Conservation (phyloP, 2,329 filamentous ascomycete species). For the Monilinia vaccinii-corymbosi region DNA sequence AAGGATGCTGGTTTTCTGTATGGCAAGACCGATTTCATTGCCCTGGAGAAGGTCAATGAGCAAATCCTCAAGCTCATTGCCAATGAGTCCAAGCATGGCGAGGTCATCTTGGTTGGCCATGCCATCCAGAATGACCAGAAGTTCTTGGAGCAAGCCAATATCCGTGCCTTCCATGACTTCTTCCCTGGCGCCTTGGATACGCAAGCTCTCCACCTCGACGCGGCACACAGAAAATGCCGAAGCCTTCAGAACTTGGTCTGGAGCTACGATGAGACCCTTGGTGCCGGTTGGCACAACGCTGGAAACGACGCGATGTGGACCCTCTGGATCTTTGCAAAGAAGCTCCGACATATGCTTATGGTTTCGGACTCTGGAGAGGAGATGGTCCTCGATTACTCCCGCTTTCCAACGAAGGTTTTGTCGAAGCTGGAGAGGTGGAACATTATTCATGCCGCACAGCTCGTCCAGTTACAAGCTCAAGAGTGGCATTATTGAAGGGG, state of each 20-base stretch:
- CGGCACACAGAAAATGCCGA: not conserved
- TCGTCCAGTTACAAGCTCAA: no score
- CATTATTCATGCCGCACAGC: no score
- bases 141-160: not conserved
- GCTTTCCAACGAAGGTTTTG: no score
- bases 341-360: not conserved
- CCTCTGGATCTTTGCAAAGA: not conserved
- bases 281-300: not conserved
- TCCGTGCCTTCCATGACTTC: not conserved
- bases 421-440: no score
- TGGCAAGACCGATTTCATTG: not conserved
- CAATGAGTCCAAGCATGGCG: not conserved
- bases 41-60: not conserved
- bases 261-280: rapidly evolving
- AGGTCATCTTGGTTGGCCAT: not conserved
- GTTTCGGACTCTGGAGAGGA: not conserved
- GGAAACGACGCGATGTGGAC: conserved; percentile 3
- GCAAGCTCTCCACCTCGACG: not conserved
- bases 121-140: not conserved
- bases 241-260: not conserved
- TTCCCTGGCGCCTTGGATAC: not conserved
- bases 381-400: not conserved
- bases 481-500: no score
- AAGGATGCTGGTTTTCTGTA: not conserved
- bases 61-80: not conserved